Base-by-base conservation (phyloP, 495 filamentous ascomycete species). In the Hypoxylon lenormandii region DNA sequence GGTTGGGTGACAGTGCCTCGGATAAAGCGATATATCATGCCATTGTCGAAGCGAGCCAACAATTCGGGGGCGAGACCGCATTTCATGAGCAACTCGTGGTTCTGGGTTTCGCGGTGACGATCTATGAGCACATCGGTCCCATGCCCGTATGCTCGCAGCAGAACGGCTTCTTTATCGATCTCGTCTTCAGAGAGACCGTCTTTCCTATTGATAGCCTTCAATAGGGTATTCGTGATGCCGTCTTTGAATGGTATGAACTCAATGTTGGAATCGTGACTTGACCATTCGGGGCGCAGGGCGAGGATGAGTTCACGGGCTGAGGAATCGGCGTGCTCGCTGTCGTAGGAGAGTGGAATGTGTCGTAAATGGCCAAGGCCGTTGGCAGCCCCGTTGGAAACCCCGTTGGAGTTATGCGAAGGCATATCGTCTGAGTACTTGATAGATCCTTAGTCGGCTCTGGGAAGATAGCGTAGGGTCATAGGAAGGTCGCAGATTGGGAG, bases 41-140 rank as follows among this genome's bases (percentile, higher is more conserved):
- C 95, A 77, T 99, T 99, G 59, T 93, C 84, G 83, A 99, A 99
- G 61, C 93, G 91, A 11, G 93, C 96, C 48, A 98, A 84, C 4
- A 99, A 83, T 40, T 89, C 83, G 46, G 95, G 96, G 7, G 95
- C 95, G 46, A 98, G 87, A 74, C 87, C 86, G 72, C 90, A 82
- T 67, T 85, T 87, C 75, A 92, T 91, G 49, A 98, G 87, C 28
- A 95, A 72, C 72, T 86, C 84, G 67, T 87, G 85, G 72, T 86
- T 87, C 64, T 86, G 78, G 18, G 76, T 86, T 86, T 85, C 89
- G 88, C 95, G 89, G 81, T 97, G 91, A 60, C 95, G 91, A 81
- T 99, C 96, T 80, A 99, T 98, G 66, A 99, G 87, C 51, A 98
- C 84, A 73, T 96, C 92, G 59, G 95, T 97, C 56, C 93, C 93